Percentiles rank a stretch among this genome's conserved stretches.
These are phyloP conservation scores for Mycosphaerelloides madeirae DNA, from an alignment of 2,329 filamentous ascomycete genomes.

Conservation along the genomic window DNA sequence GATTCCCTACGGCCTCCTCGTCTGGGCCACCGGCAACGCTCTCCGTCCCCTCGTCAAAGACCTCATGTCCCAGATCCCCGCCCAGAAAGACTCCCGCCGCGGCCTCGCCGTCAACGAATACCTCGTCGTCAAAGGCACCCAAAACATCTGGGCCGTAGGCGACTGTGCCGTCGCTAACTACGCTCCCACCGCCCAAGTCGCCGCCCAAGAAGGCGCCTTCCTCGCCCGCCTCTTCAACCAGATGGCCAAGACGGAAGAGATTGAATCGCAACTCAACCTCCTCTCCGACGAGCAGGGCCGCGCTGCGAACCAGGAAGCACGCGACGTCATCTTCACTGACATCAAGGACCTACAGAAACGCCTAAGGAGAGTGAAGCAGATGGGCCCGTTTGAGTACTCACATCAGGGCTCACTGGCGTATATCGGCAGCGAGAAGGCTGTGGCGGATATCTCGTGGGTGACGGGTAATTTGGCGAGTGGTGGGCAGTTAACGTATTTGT, in stretches of 20 bases:
- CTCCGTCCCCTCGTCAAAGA: constrained; percentile 85
- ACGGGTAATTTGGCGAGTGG: constrained; percentile 93
- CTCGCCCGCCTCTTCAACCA: constrained; percentile 95
- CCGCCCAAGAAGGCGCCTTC: constrained; percentile 91
- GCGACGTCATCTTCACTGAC: constrained; percentile 59
- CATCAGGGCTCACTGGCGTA: constrained; percentile 96
- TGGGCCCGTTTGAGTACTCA: constrained; percentile 97
- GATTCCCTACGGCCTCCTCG: constrained; percentile 90
- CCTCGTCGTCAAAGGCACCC: constrained; percentile 92
- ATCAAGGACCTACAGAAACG: constrained; percentile 85
- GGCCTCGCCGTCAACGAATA: constrained; percentile 98
- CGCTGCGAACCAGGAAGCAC: constrained; percentile 59
- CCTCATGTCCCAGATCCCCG: constrained; percentile 85
- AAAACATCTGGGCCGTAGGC: constrained; percentile 96
- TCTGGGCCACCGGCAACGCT: constrained; percentile 97
- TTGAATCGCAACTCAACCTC: constrained; percentile 69
- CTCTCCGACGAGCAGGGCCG: constrained; percentile 60
- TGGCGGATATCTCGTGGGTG: constrained; percentile 95
- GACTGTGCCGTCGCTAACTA: constrained; percentile 98
- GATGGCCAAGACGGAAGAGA: constrained; percentile 87
- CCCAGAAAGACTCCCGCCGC: constrained; percentile 90
- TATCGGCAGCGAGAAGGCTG: constrained; percentile 96
- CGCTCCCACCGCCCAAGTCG: constrained; percentile 94
- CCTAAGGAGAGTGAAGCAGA: constrained; percentile 82
- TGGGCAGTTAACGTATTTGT: constrained; percentile 85